Evolutionary conservation across 768 basidiomycete species (phyloP), one percentile per base, ranked within the genome.

Genomic region (Pleurotus djamor): DNA sequence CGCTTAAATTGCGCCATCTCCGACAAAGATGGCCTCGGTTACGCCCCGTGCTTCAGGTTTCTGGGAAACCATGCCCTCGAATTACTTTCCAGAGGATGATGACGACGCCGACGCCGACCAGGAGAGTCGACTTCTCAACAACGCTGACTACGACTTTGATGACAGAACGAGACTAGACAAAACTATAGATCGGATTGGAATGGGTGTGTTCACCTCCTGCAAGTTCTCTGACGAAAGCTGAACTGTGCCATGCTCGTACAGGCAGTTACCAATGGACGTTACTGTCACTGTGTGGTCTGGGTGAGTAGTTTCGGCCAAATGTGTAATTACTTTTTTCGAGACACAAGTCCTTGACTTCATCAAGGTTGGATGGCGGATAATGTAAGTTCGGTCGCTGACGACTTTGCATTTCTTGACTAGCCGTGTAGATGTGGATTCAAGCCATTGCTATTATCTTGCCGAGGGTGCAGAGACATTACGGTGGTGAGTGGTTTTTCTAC

Each of bases 351-450:
- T 59, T 57, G 37, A 61, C 21, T 38, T 43, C 48, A 16, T 49
- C 37, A 66, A 92, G 94, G 94, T 34, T 96, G 94, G 94, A 79
- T 93, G 81, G 93, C 94, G 57, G 94, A 96, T 73, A 96, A 96
- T 71, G 93, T 94, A 68, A 66, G 76, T 73, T 66, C 63, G 72
- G 69, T 57, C 52, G 58, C 61, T 57, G 48, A 9, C 59, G 49
- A 55, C 51, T 41, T 55, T 55, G 58, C 36, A 60, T 48, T 62
- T 38, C 63, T 67, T 75, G 64, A 77, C 48, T 60, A 61, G 64
- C 52, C 36, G 32, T 61, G 63, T 69, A 95, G 93, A 94, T 94
- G 92, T 95, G 92, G 92, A 85, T 96, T 57, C 91, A 95, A 81
- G 89, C 91, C 10, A 74, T 91, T 4, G 92, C 96, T 28, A 93